Conservation (phyloP, 352 stramenopile genomes). For the Phytophthora boehmeriae region DNA sequence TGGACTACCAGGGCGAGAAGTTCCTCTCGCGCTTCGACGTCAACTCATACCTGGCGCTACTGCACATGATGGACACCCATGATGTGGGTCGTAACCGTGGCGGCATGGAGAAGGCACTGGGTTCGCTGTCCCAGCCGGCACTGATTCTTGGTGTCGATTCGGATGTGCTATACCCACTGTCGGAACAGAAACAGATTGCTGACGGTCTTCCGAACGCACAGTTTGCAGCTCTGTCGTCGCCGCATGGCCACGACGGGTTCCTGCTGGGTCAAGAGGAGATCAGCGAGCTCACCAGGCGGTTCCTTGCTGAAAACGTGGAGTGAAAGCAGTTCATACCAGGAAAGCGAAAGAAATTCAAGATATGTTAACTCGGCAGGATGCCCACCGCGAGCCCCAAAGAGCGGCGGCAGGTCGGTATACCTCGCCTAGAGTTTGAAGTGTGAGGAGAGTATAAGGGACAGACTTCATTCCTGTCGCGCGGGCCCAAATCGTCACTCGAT, state of each 20-base stretch:
- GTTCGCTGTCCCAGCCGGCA: constrained; percentile 67
- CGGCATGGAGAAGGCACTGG: constrained; percentile 71
- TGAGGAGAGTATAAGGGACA: constrained; percentile 17
- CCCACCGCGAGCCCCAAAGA: constrained; percentile 30
- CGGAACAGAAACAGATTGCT: constrained; percentile 92
- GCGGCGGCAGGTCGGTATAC: constrained; percentile 33
- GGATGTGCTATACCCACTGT: constrained; percentile 95
- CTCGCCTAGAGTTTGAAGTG: constrained; percentile 11
- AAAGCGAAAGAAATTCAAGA: constrained; percentile 2
- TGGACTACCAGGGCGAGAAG: constrained; percentile 94
- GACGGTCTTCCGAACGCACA: constrained; percentile 79
- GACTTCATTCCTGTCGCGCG: constrained; percentile 33
- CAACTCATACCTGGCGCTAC: constrained; percentile 95
- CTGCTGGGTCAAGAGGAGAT: constrained; percentile 96
- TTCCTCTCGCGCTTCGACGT: constrained; percentile 96
- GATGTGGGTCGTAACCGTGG: constrained; percentile 89
- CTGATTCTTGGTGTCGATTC: constrained; percentile 95
- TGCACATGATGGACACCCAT: constrained; percentile 97
- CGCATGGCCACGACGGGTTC: constrained; percentile 97
- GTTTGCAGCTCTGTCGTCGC: constrained; percentile 90
- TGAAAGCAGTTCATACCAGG: constrained; percentile 14
- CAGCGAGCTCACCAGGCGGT: constrained; percentile 58
- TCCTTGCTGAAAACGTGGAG: constrained; percentile 52
- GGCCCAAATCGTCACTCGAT: constrained; percentile 26
- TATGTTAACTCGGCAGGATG: constrained; percentile 19